Evolutionary conservation across 208 protist genomes (phyloP).

Genomic region (Crithidia expoeki): DNA sequence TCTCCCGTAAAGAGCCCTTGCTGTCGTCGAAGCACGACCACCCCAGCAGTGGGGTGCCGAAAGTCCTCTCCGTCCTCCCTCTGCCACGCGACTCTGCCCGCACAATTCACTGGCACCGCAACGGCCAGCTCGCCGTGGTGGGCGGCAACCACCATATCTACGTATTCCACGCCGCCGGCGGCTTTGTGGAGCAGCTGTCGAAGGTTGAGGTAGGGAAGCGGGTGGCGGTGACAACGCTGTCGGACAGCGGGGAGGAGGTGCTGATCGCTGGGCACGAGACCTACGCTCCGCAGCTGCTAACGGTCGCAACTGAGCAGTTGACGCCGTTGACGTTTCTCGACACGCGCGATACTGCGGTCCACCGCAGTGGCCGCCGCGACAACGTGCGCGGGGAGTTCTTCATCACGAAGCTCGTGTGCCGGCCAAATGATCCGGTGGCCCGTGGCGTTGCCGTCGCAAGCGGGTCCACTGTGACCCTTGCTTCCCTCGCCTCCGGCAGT

Average conservation of each 20-base stretch:
- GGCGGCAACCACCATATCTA: constrained; percentile 82
- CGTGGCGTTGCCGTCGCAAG: constrained; percentile 52
- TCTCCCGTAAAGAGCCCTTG: constrained; percentile 80
- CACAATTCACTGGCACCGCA: constrained; percentile 83
- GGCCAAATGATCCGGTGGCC: constrained; percentile 22
- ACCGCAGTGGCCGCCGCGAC: constrained; percentile 70
- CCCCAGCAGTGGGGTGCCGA: constrained; percentile 40
- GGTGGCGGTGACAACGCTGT: constrained; percentile 63
- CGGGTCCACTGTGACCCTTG: constrained; percentile 66
- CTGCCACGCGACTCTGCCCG: constrained; percentile 73
- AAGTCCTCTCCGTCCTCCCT: constrained; percentile 68
- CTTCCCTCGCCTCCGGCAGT: constrained; percentile 70
- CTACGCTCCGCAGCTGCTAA: constrained; percentile 63
- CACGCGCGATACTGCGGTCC: constrained; percentile 59
- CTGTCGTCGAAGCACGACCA: constrained; percentile 61
- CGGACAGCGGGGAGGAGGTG: constrained; percentile 70
- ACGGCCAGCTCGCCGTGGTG: constrained; percentile 78
- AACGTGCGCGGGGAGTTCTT: constrained; percentile 67
- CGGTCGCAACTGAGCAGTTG: constrained; percentile 66
- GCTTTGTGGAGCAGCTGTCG: constrained; percentile 79
- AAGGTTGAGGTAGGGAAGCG: constrained; percentile 60
- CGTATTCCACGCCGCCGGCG: constrained; percentile 81
- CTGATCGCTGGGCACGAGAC: constrained; percentile 62
- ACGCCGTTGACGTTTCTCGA: constrained; percentile 72
- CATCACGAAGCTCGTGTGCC: constrained; percentile 45